phyloP scores from a whole-genome alignment of 2,329 filamentous ascomycete genomes.

The Colletotrichum sp. region DNA sequence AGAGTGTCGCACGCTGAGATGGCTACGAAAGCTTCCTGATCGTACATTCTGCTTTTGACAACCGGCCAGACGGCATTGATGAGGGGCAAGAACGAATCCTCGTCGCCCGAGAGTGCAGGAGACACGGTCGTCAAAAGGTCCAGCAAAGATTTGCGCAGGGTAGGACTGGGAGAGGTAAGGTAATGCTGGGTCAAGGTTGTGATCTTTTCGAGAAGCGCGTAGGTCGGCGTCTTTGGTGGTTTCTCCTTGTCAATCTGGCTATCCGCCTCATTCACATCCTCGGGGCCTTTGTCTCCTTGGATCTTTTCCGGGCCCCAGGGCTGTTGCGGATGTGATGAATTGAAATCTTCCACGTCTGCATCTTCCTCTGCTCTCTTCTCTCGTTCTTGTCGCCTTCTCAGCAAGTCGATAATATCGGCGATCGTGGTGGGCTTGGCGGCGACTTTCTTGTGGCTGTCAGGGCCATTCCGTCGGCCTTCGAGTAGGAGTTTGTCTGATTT shows the following conservation, averaged over 20 bases:
- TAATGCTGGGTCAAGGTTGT: slow-evolving; percentile 87
- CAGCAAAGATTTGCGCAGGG: slow-evolving; percentile 79
- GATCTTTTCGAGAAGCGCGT: slow-evolving; percentile 82
- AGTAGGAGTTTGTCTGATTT: slow-evolving; percentile 59
- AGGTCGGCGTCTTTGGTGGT: slow-evolving; percentile 76
- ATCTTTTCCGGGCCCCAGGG: slow-evolving; percentile 32
- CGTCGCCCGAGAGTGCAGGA: slow-evolving; percentile 74
- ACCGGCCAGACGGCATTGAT: slow-evolving; percentile 93
- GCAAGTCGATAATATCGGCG: slow-evolving; percentile 56
- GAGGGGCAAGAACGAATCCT: slow-evolving; percentile 85
- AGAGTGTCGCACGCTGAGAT: slow-evolving; percentile 75
- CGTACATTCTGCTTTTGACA: slow-evolving; percentile 70
- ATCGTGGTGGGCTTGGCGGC: slow-evolving; percentile 39
- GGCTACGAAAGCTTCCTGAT: slow-evolving; percentile 71
- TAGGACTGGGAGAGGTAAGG: slow-evolving; percentile 82
- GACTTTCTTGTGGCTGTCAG: slow-evolving; percentile 48
- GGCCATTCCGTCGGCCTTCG: slow-evolving; percentile 40
- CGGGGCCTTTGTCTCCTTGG: slow-evolving; percentile 23
- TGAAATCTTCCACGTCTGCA: slow-evolving; percentile 33
- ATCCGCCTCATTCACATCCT: slow-evolving; percentile 24
- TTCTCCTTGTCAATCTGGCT: slow-evolving; percentile 45
- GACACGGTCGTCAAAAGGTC: slow-evolving; percentile 76
- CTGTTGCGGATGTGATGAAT: slow-evolving; percentile 34
- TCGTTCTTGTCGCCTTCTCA: slow-evolving; percentile 41
- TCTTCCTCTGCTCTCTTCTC: slow-evolving; percentile 35